Base-by-base conservation (phyloP, 2,329 filamentous ascomycete species). In the Lachnellula willkommii region DNA sequence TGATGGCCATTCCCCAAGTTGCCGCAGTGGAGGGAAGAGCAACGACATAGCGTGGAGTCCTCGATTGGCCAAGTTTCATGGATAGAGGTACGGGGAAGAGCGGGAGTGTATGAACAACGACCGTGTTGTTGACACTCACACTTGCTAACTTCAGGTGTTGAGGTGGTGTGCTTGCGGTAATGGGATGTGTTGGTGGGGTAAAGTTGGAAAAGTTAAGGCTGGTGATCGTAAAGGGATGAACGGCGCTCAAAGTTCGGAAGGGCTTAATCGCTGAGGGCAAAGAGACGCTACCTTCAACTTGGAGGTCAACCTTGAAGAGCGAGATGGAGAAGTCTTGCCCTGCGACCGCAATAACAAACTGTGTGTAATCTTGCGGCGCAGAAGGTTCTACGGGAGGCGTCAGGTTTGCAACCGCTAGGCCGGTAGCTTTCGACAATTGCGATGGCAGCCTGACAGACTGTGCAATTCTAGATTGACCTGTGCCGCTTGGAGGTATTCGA, bases 341-440 rank as follows among this genome's bases (percentile, higher is more conserved):
- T 2, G 89, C 88, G 14, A 95, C 83, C 6, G 91, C 92, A 62
- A 96, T 79, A 47, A 88, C 81, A 61, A 90, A 88, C 72, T 96
- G 90, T 47, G 85, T 82, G 57, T 88, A 84, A 52, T 81, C 82
- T 51, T 83, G 72, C 49, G 70, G 75, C 1, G 79, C 73, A 1
- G 69, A 63, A 17, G 79, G 75, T 0, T 79, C 73, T 11, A 80
- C 74, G 5, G 77, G 71, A 6, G 81, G 74, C 9, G 81, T 79
- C 9, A 96, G 78, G 56, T 86, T 83, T 57, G 84, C 84, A 50
- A 93, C 83, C 50, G 94, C 89, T 50, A 97, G 77, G 9, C 88
- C 87, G 0, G 89, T 88, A 4, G 89, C 88, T 54, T 89, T 86
- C 55, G 85, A 86, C 59, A 94, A 82, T 53, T 79, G 79, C 53